These are phyloP conservation scores for Wickerhamomyces tratensis DNA, from an alignment of 805 yeast species.

Conservation along the genomic window DNA sequence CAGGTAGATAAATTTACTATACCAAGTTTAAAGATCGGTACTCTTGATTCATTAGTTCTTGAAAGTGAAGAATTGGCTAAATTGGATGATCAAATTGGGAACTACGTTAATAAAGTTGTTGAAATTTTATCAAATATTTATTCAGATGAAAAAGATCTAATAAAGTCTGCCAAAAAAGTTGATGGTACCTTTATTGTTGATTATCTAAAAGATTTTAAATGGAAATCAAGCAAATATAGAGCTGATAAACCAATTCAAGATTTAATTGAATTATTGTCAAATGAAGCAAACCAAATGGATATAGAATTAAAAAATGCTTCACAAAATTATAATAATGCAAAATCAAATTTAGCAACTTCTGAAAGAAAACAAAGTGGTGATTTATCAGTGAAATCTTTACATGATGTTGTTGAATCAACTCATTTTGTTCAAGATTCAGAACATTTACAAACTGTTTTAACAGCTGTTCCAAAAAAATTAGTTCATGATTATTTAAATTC, in stretches of 20 bases:
- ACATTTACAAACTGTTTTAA: slow-evolving; percentile 72
- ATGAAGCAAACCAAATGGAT: slow-evolving; percentile 78
- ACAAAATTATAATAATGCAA: slow-evolving; percentile 71
- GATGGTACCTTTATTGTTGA: slow-evolving; percentile 47
- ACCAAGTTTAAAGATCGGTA: slow-evolving; percentile 89
- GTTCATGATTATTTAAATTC: slow-evolving; percentile 49
- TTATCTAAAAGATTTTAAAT: slow-evolving; percentile 65
- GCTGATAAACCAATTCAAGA: slow-evolving; percentile 76
- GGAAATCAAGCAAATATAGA: slow-evolving; percentile 86
- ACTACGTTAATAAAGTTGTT: slow-evolving; percentile 61
- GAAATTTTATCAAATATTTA: slow-evolving; percentile 56
- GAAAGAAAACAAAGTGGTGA: slow-evolving; percentile 94
- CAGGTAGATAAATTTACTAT: slow-evolving; percentile 48
- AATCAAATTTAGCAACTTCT: slow-evolving; percentile 74
- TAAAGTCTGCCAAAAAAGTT: slow-evolving; percentile 39
- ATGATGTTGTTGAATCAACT: slow-evolving; percentile 74
- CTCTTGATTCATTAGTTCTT: slow-evolving; percentile 83
- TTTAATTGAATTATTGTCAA: slow-evolving; percentile 56
- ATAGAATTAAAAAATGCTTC: slow-evolving; percentile 73
- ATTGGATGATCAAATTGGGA: slow-evolving; percentile 67
- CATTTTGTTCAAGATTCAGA: slow-evolving; percentile 78
- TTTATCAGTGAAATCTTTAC: slow-evolving; percentile 81
- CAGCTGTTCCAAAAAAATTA: slow-evolving; percentile 74
- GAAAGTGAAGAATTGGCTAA: slow-evolving; percentile 85
- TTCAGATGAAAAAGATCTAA: slow-evolving; percentile 29